These are phyloP conservation scores for Vanrija humicola DNA, from an alignment of 1,284 basidiomycete species.

Conservation along the genomic window DNA sequence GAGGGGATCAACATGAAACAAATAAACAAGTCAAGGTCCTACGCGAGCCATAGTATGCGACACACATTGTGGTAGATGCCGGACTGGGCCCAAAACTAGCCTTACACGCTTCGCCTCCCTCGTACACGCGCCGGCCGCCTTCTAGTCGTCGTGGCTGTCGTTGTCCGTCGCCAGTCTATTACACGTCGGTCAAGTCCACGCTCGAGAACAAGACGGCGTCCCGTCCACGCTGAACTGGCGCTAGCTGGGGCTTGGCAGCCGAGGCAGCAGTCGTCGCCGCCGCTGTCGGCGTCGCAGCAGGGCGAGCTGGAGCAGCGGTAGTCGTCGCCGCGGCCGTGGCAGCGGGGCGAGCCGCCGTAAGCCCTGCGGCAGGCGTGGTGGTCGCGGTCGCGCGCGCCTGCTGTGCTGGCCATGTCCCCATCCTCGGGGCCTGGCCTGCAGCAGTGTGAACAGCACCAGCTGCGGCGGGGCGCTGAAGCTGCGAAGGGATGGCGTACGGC, in stretches of 20 bases:
- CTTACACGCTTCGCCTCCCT: too few relatives aligned
- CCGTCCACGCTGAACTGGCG: slow-evolving; percentile 34
- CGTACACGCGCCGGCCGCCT: too few relatives aligned
- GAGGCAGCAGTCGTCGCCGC: slow-evolving; percentile 6
- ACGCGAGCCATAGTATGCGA: too few relatives aligned
- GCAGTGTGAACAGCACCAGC: slow-evolving; percentile 4
- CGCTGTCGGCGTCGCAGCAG: not conserved
- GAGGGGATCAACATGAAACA: too few relatives aligned
- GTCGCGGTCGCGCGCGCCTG: slow-evolving; percentile 14
- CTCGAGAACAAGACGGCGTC: slow-evolving; percentile 40
- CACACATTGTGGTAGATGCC: too few relatives aligned
- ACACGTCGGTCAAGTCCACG: slow-evolving; percentile 22
- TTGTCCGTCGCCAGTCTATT: slow-evolving; percentile 2
- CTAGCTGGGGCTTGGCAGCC: slow-evolving; percentile 4
- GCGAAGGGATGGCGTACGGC: slow-evolving; percentile 29
- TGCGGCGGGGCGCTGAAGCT: slow-evolving; percentile 8
- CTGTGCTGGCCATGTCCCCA: slow-evolving; percentile 22
- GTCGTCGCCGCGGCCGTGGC: slow-evolving; percentile 2
- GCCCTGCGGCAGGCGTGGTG: slow-evolving; percentile 12
- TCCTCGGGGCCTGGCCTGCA: slow-evolving; percentile 10
- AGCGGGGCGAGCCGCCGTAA: not conserved
- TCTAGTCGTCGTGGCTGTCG: not conserved
- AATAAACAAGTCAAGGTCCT: too few relatives aligned
- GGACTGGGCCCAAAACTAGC: too few relatives aligned
- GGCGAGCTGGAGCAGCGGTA: slow-evolving; percentile 8